Conservation (phyloP, 148 eudicot species). For the Salicornia ramosissima region DNA sequence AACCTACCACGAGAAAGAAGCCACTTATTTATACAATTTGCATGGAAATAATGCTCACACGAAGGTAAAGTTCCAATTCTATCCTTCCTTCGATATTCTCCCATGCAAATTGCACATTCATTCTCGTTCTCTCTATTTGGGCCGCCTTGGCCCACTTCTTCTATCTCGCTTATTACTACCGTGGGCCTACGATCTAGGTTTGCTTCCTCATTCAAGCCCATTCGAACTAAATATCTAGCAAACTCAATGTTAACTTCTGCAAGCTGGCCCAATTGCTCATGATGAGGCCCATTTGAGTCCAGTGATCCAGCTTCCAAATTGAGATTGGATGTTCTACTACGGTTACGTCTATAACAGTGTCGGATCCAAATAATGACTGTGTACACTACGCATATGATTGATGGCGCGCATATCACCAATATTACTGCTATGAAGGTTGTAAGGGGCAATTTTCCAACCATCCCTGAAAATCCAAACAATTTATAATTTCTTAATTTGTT, state of each 20-base stretch:
- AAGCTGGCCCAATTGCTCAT: conserved; percentile 17
- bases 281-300: neutral
- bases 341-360: neutral
- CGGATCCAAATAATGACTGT: conserved; percentile 18
- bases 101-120: conserved; percentile 28
- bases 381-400: conserved; percentile 17
- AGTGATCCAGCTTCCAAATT: neutral
- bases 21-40: conserved; percentile 26
- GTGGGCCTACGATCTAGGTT: conserved; percentile 10
- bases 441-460: conserved; percentile 10
- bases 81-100: conserved; percentile 20
- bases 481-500: too few relatives aligned
- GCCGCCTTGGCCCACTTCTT: conserved; percentile 12
- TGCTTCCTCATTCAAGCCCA: conserved; percentile 3
- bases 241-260: conserved; percentile 22
- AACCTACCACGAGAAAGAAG: conserved; percentile 18
- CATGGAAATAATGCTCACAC: conserved; percentile 33
- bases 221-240: conserved; percentile 13
- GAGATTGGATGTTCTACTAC: neutral
- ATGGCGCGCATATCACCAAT: conserved; percentile 24
- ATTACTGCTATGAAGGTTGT: conserved; percentile 14
- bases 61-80: conserved; percentile 27
- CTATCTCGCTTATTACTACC: conserved; percentile 13
- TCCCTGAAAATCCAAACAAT: conserved; percentile 9
- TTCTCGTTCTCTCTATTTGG: conserved; percentile 5